Conservation (phyloP, 1,284 basidiomycete genomes). For the Lignosus rhinocerotis region DNA sequence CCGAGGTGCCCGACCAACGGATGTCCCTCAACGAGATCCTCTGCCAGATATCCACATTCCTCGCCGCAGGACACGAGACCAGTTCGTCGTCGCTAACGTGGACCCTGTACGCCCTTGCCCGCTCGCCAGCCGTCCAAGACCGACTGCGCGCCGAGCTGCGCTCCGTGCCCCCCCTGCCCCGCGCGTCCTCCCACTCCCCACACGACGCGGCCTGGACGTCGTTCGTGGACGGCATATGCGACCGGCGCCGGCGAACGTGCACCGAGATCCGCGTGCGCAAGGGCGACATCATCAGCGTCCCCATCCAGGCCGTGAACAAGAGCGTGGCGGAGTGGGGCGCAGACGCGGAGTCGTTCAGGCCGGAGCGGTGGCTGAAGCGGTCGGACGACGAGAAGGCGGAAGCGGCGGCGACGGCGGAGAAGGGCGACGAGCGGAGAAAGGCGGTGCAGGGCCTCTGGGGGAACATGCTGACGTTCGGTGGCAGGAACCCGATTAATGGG, state of each 20-base stretch:
- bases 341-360: slow-evolving; percentile 66
- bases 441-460: slow-evolving; percentile 63
- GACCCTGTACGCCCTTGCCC: slow-evolving; percentile 68
- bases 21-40: slow-evolving; percentile 69
- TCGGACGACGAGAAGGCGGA: slow-evolving; percentile 16
- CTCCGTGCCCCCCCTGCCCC: slow-evolving; percentile 22
- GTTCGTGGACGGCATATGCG: slow-evolving; percentile 33
- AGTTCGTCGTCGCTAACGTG: slow-evolving; percentile 67
- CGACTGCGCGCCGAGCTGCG: slow-evolving; percentile 58
- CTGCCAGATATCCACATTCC: slow-evolving; percentile 78
- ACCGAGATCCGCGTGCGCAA: slow-evolving; percentile 50
- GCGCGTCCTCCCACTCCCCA: slow-evolving; percentile 18
- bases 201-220: slow-evolving; percentile 1
- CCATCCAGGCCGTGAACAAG: slow-evolving; percentile 67
- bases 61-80: slow-evolving; percentile 67
- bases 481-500: slow-evolving; percentile 51
- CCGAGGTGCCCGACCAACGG: slow-evolving; percentile 47
- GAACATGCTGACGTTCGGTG: slow-evolving; percentile 66
- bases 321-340: slow-evolving; percentile 63
- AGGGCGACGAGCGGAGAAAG: slow-evolving; percentile 23
- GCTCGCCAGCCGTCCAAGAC: slow-evolving; percentile 53
- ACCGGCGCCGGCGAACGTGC: slow-evolving; percentile 34
- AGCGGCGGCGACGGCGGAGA: slow-evolving; percentile 23
- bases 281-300: slow-evolving; percentile 62
- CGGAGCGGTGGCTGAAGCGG: slow-evolving; percentile 57